These are phyloP conservation scores for Gigaspora rosea DNA, from an alignment of 192 early-diverging fungal genomes.

Conservation along the genomic window DNA sequence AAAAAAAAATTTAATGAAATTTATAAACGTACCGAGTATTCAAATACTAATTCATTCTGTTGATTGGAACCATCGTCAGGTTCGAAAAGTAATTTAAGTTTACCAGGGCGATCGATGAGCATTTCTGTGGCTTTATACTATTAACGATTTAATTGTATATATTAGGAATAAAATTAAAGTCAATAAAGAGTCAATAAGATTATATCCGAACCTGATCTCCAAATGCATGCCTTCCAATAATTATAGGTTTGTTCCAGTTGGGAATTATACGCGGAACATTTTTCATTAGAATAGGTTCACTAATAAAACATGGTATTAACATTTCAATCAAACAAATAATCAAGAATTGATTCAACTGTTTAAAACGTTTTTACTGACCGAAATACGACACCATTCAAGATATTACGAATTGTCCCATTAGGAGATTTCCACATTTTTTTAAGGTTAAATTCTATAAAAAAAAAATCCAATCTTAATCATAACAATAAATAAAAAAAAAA, in stretches of 20 bases:
- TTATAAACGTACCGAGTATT: conserved; percentile 54
- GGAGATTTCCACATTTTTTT: conserved; percentile 98
- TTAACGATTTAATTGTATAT: conserved; percentile 3
- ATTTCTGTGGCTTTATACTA: conserved; percentile 98
- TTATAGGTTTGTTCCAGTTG: conserved; percentile 91
- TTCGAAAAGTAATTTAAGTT: conserved; percentile 87
- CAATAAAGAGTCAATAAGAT: background rate
- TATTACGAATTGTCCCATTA: conserved; percentile 96
- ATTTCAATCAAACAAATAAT: background rate
- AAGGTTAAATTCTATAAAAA: conserved; percentile 75
- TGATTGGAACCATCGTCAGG: conserved; percentile 71
- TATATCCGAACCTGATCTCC: conserved; percentile 76
- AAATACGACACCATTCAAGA: conserved; percentile 96
- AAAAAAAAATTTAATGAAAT: background rate
- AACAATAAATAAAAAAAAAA: background rate
- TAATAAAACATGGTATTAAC: background rate
- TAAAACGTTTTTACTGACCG: no score
- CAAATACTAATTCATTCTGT: conserved; percentile 71
- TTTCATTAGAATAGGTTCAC: conserved; percentile 94
- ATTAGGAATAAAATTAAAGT: background rate
- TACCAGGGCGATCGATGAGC: conserved; percentile 86
- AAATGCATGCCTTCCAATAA: conserved; percentile 97
- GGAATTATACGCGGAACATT: conserved; percentile 92
- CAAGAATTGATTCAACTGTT: no score
- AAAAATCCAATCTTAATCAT: background rate